Base-by-base conservation (phyloP, 495 filamentous ascomycete species). In the Aspergillus wentii region DNA sequence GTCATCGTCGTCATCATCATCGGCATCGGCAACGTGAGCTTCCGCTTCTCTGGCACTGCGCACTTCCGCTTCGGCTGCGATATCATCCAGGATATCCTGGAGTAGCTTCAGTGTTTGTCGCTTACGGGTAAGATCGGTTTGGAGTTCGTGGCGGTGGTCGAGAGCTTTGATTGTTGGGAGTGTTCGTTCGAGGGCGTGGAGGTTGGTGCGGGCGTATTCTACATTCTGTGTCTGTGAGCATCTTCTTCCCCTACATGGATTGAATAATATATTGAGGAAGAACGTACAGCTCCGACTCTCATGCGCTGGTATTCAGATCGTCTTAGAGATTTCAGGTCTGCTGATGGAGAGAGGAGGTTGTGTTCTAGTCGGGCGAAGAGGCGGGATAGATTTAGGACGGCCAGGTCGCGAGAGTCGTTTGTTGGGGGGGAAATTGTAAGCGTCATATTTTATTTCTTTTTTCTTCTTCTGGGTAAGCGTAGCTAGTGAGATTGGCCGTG, bases 171-270 rank as follows among this genome's bases (percentile, higher is more conserved):
- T 60, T 29, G 66, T 53, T 4, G 78, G 63, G 20, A 81, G 75
- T 29, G 82, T 79, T 41, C 87, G 85, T 54, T 95, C 88, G 16
- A 94, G 75, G 37, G 73, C 76, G 20, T 82, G 71, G 29, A 95
- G 83, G 32, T 88, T 76, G 1, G 76, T 74, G 33, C 81, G 80
- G 7, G 89, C 89, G 54, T 88, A 81, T 55, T 85, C 82, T 46
- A 95, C 63, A 52, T 92, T 95, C 80, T 89, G 36, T 14, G 39
- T 23, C 14, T 19, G 10, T 8, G 16, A 3, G 10, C 17, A 31
- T 2, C 1, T 17, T 10, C 5, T 28, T 17, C 11, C 8, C 36
- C 16, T 41, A 59, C 53, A 4, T n/a, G 4, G 14, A 29, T 13
- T n/a, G 26, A 9, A n/a, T 29, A 5, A 26, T 14, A 25, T 26